Evolutionary conservation across 257 asterid genomes (phyloP).

Genomic region (Scutellaria minor): DNA sequence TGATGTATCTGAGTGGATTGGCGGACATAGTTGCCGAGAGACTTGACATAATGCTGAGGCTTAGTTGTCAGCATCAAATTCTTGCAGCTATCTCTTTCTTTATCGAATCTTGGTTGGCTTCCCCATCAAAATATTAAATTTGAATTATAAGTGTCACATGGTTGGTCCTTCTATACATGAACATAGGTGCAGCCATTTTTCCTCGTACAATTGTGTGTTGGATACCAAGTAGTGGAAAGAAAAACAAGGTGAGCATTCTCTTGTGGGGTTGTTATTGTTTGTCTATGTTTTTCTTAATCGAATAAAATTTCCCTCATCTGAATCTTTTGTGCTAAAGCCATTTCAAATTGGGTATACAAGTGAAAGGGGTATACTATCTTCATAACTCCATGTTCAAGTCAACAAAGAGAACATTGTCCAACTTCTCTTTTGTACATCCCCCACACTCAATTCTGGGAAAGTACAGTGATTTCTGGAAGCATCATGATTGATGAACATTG

Average conservation of each 20-base stretch:
- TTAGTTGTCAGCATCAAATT: neutral
- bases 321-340: neutral
- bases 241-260: neutral
- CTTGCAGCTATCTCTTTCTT: neutral
- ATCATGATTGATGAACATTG: neutral
- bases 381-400: neutral
- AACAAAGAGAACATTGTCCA: neutral
- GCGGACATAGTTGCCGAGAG: neutral
- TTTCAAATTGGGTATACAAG: neutral
- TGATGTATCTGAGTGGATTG: neutral
- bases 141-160: neutral
- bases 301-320: neutral
- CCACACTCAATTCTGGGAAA: no score
- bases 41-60: neutral
- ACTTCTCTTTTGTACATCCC: neutral
- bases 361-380: neutral
- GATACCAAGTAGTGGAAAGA: neutral
- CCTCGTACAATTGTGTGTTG: neutral
- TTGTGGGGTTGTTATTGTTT: neutral
- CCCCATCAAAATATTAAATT: neutral
- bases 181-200: neutral
- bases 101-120: neutral
- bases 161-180: constrained; percentile 1
- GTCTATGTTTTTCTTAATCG: neutral
- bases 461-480: neutral